A percentile compares a stretch with the other conserved stretches of the same genome.
phyloP scores from a whole-genome alignment of 2,329 filamentous ascomycete species.

The Cladosporium cucumerinum region DNA sequence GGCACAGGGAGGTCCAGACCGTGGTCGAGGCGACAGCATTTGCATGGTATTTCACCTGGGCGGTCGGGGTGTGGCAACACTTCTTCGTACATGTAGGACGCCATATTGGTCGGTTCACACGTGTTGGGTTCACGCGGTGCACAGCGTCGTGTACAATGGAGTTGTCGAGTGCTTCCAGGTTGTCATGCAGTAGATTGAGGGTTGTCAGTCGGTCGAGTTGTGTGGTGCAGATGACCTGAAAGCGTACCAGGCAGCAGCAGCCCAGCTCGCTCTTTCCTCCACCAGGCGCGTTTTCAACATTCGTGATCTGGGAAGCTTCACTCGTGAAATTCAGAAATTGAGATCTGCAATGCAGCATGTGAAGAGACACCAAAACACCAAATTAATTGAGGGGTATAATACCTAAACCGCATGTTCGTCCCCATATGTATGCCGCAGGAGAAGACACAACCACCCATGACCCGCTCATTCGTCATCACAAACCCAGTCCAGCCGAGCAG shows the following conservation, averaged over 20 bases:
- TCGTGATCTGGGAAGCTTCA: too few relatives aligned
- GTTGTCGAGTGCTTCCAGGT: too few relatives aligned
- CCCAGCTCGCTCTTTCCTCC: too few relatives aligned
- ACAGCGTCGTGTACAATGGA: not conserved
- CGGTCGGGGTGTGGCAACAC: conserved; percentile 19
- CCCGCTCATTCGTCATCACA: not conserved
- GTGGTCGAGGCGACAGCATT: conserved; percentile 24
- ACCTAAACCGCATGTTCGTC: conserved; percentile 1
- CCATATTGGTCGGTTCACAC: too few relatives aligned
- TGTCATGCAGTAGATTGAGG: too few relatives aligned
- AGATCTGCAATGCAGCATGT: too few relatives aligned
- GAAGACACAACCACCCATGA: not conserved
- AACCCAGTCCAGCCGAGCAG: not conserved
- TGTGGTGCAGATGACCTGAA: too few relatives aligned
- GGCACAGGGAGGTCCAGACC: conserved; percentile 25
- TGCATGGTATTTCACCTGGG: conserved; percentile 21
- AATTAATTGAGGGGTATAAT: conserved; percentile 14
- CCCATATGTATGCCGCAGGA: conserved; percentile 6
- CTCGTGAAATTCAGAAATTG: too few relatives aligned
- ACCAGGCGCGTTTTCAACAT: too few relatives aligned
- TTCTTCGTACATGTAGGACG: conserved; percentile 24
- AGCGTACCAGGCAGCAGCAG: too few relatives aligned
- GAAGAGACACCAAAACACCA: conserved; percentile 2
- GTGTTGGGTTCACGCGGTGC: too few relatives aligned
- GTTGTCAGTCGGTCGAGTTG: too few relatives aligned